Percentiles rank a stretch among this genome's conserved stretches.
Evolutionary conservation across 2,329 filamentous ascomycete species (phyloP).

Genomic region (Aspergillus texensis): DNA sequence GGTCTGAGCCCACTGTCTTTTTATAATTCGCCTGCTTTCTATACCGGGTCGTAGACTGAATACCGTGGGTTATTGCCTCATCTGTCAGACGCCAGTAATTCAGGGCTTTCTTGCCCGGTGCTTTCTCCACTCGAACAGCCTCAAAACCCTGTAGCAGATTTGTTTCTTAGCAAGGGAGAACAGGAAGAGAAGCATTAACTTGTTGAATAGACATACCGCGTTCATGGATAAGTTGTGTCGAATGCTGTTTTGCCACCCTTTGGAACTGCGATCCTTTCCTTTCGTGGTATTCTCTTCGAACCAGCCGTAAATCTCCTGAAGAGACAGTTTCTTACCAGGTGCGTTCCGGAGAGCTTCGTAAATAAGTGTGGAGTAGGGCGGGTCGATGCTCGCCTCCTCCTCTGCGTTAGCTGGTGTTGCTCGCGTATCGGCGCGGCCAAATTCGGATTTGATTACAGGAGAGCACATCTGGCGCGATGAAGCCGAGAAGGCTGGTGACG

Average conservation of each 20-base stretch:
- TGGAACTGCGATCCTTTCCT: conserved; percentile 59
- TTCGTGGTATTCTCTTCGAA: conserved; percentile 81
- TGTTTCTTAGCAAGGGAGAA: conserved; percentile 11
- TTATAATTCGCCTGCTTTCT: conserved; percentile 55
- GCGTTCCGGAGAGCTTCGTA: conserved; percentile 72
- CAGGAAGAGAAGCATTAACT: conserved; percentile 13
- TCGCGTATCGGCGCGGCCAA: conserved; percentile 28
- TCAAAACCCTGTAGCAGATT: conserved; percentile 38
- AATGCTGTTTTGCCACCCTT: conserved; percentile 95
- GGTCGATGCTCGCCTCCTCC: conserved; percentile 47
- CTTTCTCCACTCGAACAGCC: conserved; percentile 58
- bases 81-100: conserved; percentile 79
- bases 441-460: conserved; percentile 7
- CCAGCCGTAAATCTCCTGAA: conserved; percentile 90
- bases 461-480: conserved; percentile 25
- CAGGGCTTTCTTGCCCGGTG: conserved; percentile 56
- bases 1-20: conserved; percentile 40
- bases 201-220: conserved; percentile 60
- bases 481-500: conserved; percentile 26
- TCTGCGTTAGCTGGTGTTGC: conserved; percentile 24
- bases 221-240: conserved; percentile 98
- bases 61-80: conserved; percentile 66
- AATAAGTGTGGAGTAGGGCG: conserved; percentile 82
- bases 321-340: conserved; percentile 68
- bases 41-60: conserved; percentile 84